Base-by-base conservation (phyloP, 106 monocot species). In the Agapanthus africanus region DNA sequence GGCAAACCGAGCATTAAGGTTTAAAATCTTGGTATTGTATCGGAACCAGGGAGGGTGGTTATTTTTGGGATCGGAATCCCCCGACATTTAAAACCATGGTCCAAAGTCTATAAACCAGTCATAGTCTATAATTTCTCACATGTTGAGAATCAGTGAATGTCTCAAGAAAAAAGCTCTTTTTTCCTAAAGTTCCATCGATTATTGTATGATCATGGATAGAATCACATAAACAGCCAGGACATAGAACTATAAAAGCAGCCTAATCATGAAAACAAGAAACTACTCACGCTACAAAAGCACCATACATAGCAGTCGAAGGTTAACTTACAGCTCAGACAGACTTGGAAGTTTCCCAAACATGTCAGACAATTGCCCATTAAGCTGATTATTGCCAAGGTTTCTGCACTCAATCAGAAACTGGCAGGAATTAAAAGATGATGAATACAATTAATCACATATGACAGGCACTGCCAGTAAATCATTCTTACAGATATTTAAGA, bases 311-410 rank as follows among this genome's bases (percentile, higher is more conserved):
- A 46, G 36, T 25, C n/a, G n/a, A 13, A 26, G 46, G 35, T 66
- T 49, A 63, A 84, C 92, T 99, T 84, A 99, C 97, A 99, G 19
- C 31, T 71, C 49, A 25, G 79, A 77, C 56, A 99, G 89, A 37
- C 69, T 92, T 26, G 74, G 77, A 63, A 99, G 81, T 69, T 92
- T 87, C 69, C 70, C 82, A 76, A 99, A 99, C 87, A 99, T 92
- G 72, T 99, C 97, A 59, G 78, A 76, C 66, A 89, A 73, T 72
- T 92, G 97, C 26, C 97, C 97, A 70, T 67, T 92, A 14, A 99
- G 80, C 62, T 90, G 92, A 72, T 99, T 99, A 39, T 73, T 80
- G 30, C 73, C 89, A 71, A 99, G 84, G 82, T 83, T 90, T 66
- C 97, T 99, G 82, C 69, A 75, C 46, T 70, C 38, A 71, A 74